phyloP scores from a whole-genome alignment of 176 grass and related monocot genomes.

The Ampelocalamus luodianensis region DNA sequence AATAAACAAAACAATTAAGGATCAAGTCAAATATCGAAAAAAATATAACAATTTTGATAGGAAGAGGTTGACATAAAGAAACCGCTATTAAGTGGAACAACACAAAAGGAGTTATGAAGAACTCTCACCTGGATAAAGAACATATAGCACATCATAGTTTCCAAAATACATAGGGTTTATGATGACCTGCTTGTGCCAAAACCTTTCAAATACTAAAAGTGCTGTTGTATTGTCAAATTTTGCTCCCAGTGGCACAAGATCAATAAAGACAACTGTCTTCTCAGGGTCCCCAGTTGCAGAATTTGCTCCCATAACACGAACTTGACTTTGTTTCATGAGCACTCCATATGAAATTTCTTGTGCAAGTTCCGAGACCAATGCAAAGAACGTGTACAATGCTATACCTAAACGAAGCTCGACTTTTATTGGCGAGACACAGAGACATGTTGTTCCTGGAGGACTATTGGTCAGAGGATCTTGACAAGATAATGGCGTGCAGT shows the following conservation, averaged over 20 bases:
- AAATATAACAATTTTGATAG: slow-evolving; percentile 29
- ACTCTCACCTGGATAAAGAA: slow-evolving; percentile 76
- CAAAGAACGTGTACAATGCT: slow-evolving; percentile 84
- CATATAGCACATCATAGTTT: slow-evolving; percentile 75
- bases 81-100: slow-evolving; percentile 10
- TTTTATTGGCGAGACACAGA: slow-evolving; percentile 88
- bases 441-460: slow-evolving; percentile 74
- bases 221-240: slow-evolving; percentile 64
- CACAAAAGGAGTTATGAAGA: slow-evolving; percentile 13
- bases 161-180: slow-evolving; percentile 72
- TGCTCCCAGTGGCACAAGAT: slow-evolving; percentile 73
- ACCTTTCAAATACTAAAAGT: slow-evolving; percentile 71
- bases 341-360: slow-evolving; percentile 84
- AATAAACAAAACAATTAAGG: background rate
- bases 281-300: slow-evolving; percentile 70
- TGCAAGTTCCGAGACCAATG: slow-evolving; percentile 75
- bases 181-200: slow-evolving; percentile 84
- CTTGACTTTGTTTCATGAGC: slow-evolving; percentile 82
- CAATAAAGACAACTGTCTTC: slow-evolving; percentile 81
- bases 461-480: slow-evolving; percentile 77
- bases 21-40: slow-evolving; percentile 27
- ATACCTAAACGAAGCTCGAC: slow-evolving; percentile 77
- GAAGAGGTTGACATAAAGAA: slow-evolving; percentile 43
- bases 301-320: slow-evolving; percentile 97
- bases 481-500: slow-evolving; percentile 68